Percentiles rank a stretch among this genome's conserved stretches.
phyloP scores from a whole-genome alignment of 75 land plant genomes.

The Pinus tabuliformis region DNA sequence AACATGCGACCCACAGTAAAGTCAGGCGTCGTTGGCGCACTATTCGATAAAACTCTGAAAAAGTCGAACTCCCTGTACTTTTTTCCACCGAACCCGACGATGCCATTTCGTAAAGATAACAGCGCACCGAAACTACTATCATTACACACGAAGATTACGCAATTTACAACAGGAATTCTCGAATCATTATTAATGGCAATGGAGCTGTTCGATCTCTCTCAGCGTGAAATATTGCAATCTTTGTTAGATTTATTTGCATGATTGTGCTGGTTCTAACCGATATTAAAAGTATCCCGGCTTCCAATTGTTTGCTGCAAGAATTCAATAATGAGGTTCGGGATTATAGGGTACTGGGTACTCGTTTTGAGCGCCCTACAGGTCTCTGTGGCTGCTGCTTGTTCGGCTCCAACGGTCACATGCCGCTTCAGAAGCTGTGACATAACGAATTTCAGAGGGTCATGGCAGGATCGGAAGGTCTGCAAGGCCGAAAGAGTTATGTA shows the following conservation, averaged over 20 bases:
- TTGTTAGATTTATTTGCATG: background rate
- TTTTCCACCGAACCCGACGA: background rate
- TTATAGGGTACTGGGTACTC: background rate
- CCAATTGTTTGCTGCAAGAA: too few relatives aligned
- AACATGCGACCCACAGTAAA: too few relatives aligned
- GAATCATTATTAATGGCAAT: background rate
- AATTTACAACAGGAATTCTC: background rate
- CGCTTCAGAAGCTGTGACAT: conserved; percentile 10
- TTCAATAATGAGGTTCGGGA: too few relatives aligned
- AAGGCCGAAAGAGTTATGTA: conserved; percentile 18
- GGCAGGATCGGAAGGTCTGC: conserved; percentile 26
- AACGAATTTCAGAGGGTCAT: conserved; percentile 19
- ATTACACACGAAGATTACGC: background rate
- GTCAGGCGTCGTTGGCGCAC: too few relatives aligned
- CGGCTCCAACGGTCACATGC: conserved; percentile 6
- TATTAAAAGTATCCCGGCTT: background rate
- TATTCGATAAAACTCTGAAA: too few relatives aligned
- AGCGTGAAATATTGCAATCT: too few relatives aligned
- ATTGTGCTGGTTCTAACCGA: background rate
- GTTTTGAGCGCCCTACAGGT: background rate
- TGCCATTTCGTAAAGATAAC: conserved; percentile 3
- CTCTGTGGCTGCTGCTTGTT: background rate
- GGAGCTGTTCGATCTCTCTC: background rate
- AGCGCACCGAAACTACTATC: background rate
- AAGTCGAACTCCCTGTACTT: too few relatives aligned